Evolutionary conservation across 2,329 filamentous ascomycete genomes (phyloP), one percentile per base, ranked within the genome.

Genomic region (Talaromyces rugulosus): DNA sequence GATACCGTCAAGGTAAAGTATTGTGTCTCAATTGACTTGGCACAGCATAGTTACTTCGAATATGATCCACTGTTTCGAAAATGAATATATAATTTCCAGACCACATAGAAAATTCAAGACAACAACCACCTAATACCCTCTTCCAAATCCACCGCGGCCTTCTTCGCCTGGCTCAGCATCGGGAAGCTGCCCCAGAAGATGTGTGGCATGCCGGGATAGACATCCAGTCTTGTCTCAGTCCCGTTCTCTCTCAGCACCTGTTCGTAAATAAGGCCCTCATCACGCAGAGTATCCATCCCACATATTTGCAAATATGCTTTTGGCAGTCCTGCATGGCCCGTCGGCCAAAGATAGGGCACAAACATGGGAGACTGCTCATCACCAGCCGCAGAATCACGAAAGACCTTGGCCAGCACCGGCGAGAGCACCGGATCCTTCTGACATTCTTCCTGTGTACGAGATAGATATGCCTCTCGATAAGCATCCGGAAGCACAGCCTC

Each of bases 231-330:
- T 1, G 81, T 83, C 65, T 73, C 67, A 7, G 83, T 76, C 1
- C 71, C 73, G 34, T 80, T 75, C 59, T 80, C 78, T 34, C 76
- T 71, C 61, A 85, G 66, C 2, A 80, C 67, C 44, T 75, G 69
- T 64, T 83, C 82, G 64, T 84, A 85, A 0, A 85, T 78, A 53
- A 86, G 63, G 0, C 73, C 80, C 59, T 85, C 83, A 62, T 86
- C 84, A 4, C 83, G 71, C 2, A 82, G 64, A 0, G 78, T 78
- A 66, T 85, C 84, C 62, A 81, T 63, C 11, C 82, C 83, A 63
- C 75, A 78, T 0, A 83, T 73, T 66, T 84, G 81, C 1, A 86
- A 70, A 67, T 83, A 85, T 0, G 79, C 75, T 2, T 72, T 74
- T 4, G 82, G 81, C 28, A 83, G 69, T 4, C 66, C 72, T 2